Percentiles rank a stretch among this genome's conserved stretches.
Evolutionary conservation across 2,329 filamentous ascomycete species (phyloP).

Genomic region (Aureobasidium sp.): DNA sequence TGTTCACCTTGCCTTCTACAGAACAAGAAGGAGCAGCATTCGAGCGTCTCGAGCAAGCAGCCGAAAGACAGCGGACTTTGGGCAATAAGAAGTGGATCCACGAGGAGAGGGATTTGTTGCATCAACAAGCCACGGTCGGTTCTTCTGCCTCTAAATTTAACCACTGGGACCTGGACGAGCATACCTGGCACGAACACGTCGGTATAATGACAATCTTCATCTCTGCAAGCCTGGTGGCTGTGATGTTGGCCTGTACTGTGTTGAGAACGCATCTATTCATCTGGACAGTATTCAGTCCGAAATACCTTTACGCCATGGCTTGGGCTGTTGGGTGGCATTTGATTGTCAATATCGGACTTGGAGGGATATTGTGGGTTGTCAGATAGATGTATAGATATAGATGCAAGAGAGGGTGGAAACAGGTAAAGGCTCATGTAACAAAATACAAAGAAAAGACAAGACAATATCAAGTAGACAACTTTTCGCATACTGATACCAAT

Average conservation of each 20-base stretch:
- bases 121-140: neutral
- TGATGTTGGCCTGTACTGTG: slow-evolving; percentile 82
- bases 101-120: slow-evolving; percentile 18
- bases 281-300: slow-evolving; percentile 97
- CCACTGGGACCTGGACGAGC: neutral
- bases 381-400: neutral
- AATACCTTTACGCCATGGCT: slow-evolving; percentile 84
- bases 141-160: neutral
- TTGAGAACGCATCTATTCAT: slow-evolving; percentile 89
- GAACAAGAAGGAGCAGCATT: slow-evolving; percentile 3
- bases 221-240: slow-evolving; percentile 54
- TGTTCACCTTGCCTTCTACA: slow-evolving; percentile 26
- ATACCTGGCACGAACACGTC: slow-evolving; percentile 25
- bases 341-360: slow-evolving; percentile 50
- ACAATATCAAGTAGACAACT: neutral
- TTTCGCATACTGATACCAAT: neutral
- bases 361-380: slow-evolving; percentile 2
- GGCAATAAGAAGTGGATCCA: slow-evolving; percentile 20
- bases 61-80: neutral
- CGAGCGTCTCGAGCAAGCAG: neutral
- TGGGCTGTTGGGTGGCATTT: slow-evolving; percentile 82
- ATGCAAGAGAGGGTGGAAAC: neutral
- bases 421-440: neutral
- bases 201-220: slow-evolving; percentile 62
- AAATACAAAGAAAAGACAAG: neutral